A percentile compares a stretch with the other conserved stretches of the same genome.
Conservation (phyloP, 2,329 filamentous ascomycete species). For the Lasiodiplodia theobromae region DNA sequence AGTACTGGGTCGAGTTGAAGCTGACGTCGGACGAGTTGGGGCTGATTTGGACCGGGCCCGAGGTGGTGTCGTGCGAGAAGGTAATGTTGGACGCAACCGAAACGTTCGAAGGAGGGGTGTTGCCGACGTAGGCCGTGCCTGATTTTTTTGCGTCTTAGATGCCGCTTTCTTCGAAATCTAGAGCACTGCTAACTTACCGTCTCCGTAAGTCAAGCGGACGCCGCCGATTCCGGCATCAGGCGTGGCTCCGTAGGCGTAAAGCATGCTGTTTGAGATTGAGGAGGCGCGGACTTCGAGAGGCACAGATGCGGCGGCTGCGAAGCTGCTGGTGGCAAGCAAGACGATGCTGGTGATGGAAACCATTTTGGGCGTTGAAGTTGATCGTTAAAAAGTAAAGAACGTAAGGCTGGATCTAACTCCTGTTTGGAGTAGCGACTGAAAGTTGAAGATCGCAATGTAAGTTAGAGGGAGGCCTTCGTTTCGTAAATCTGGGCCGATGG, state of each 20-base stretch:
- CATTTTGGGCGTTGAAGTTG: slow-evolving; percentile 10
- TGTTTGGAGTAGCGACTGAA: slow-evolving; percentile 19
- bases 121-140: slow-evolving; percentile 21
- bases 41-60: not conserved
- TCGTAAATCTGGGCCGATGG: slow-evolving; percentile 16
- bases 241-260: slow-evolving; percentile 21
- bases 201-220: slow-evolving; percentile 18
- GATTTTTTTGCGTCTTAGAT: not conserved
- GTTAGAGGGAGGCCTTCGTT: slow-evolving; percentile 20
- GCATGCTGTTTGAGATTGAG: not conserved
- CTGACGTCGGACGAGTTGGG: slow-evolving; percentile 19
- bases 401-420: not conserved
- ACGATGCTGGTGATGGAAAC: slow-evolving; percentile 9
- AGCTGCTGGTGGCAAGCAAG: slow-evolving; percentile 17
- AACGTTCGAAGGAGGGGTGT: slow-evolving; percentile 16
- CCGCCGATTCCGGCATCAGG: slow-evolving; percentile 23
- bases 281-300: slow-evolving; percentile 5
- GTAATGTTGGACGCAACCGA: slow-evolving; percentile 25
- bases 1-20: slow-evolving; percentile 2
- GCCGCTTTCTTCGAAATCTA: not conserved
- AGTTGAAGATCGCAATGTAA: slow-evolving; percentile 18
- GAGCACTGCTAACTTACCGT: not conserved
- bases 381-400: slow-evolving; percentile 20
- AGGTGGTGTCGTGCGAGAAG: slow-evolving; percentile 18
- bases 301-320: slow-evolving; percentile 17